A percentile compares a stretch with the other conserved stretches of the same genome.
Evolutionary conservation across 2,329 filamentous ascomycete species (phyloP).

Genomic region (Onygenales sp.): DNA sequence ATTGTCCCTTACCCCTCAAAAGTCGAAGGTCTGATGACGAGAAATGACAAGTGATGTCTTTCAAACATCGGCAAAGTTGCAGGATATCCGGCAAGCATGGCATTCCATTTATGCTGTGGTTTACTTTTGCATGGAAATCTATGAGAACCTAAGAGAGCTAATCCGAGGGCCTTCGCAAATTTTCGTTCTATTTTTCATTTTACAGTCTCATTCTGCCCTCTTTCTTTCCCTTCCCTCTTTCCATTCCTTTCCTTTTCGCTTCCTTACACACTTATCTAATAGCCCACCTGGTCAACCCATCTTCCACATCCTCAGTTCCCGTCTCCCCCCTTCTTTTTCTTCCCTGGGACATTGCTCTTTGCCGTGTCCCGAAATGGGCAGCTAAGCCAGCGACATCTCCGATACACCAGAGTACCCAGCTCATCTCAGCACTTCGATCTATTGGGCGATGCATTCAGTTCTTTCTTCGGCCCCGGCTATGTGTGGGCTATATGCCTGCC

Average conservation of each 20-base stretch:
- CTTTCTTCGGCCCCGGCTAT: too few species aligned
- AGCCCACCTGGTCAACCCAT: too few species aligned
- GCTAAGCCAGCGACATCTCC: too few species aligned
- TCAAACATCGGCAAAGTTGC: slow-evolving; percentile 27
- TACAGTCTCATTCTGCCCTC: neutral
- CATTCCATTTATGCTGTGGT: neutral
- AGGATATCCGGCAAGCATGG: slow-evolving; percentile 29
- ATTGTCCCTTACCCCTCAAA: neutral
- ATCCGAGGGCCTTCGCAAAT: slow-evolving; percentile 27
- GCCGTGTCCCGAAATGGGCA: too few species aligned
- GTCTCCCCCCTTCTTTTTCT: too few species aligned
- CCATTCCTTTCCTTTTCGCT: neutral
- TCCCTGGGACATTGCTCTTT: too few species aligned
- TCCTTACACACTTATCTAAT: neutral
- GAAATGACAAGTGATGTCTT: slow-evolving; percentile 4
- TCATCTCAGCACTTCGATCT: too few species aligned
- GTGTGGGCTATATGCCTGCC: too few species aligned
- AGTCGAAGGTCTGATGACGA: slow-evolving; percentile 4
- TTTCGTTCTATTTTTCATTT: neutral
- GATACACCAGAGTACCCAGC: too few species aligned
- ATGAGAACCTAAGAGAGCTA: slow-evolving; percentile 38
- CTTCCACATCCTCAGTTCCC: too few species aligned
- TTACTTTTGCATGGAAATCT: slow-evolving; percentile 26
- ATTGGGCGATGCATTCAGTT: too few species aligned
- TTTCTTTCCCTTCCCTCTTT: neutral